Conservation (phyloP, 2,329 filamentous ascomycete species). For the Pseudogymnoascus sp. region DNA sequence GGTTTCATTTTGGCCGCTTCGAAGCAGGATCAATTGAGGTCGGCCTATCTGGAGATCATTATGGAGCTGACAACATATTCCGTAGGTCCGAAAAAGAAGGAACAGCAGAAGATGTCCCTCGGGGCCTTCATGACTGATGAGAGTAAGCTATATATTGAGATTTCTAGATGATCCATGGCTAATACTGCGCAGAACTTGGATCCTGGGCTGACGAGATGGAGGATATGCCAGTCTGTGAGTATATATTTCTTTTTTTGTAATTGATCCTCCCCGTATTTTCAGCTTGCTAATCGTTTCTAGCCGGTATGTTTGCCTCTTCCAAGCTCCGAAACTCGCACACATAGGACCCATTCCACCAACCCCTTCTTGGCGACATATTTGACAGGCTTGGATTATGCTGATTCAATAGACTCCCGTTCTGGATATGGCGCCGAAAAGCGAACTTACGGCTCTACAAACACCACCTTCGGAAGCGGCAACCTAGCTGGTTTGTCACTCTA, state of each 20-base stretch:
- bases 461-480: slow-evolving; percentile 24
- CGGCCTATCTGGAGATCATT: not conserved
- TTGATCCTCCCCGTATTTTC: not conserved
- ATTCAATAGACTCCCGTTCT: slow-evolving; percentile 26
- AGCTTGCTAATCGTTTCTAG: slow-evolving; percentile 23
- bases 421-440: slow-evolving; percentile 26
- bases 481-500: slow-evolving; percentile 22
- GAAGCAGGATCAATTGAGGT: slow-evolving; percentile 1
- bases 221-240: slow-evolving; percentile 43
- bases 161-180: slow-evolving; percentile 37
- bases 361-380: not conserved
- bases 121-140: slow-evolving; percentile 90
- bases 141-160: slow-evolving; percentile 52
- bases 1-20: not conserved
- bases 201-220: slow-evolving; percentile 99
- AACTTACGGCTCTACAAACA: slow-evolving; percentile 26
- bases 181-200: slow-evolving; percentile 51
- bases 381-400: slow-evolving; percentile 5
- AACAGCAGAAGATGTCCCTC: slow-evolving; percentile 94
- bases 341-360: not conserved
- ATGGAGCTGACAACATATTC: not conserved
- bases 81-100: slow-evolving; percentile 50
- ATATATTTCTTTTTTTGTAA: not conserved
- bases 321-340: not conserved
- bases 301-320: slow-evolving; percentile 23